A percentile compares a stretch with the other conserved stretches of the same genome.
Evolutionary conservation across 352 stramenopile genomes (phyloP).

Genomic region (Phytophthora crassamura): DNA sequence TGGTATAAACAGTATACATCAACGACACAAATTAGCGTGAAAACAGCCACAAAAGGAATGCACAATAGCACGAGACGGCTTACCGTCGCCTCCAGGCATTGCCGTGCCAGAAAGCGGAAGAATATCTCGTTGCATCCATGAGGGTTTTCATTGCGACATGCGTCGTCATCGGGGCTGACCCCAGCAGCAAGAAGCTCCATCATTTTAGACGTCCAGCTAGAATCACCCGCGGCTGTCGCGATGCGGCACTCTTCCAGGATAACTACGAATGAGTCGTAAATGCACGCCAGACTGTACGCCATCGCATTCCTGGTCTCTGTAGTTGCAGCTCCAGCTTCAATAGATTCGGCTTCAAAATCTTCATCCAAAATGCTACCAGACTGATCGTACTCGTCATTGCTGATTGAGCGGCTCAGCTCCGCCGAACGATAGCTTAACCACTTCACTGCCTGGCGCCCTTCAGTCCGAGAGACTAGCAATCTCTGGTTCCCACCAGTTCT

Average conservation of each 20-base stretch:
- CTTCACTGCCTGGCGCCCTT: conserved; percentile 60
- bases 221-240: conserved; percentile 25
- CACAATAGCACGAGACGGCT: not conserved
- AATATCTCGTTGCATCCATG: conserved; percentile 39
- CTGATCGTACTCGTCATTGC: conserved; percentile 38
- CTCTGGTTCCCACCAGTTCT: conserved; percentile 24
- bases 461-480: conserved; percentile 40
- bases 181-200: conserved; percentile 48
- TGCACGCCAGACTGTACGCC: conserved; percentile 37
- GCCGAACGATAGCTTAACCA: conserved; percentile 48
- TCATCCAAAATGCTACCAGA: conserved; percentile 24
- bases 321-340: conserved; percentile 8
- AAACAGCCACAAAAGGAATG: not conserved
- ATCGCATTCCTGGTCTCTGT: conserved; percentile 32
- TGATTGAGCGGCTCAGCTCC: conserved; percentile 36
- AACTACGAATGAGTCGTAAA: conserved; percentile 48
- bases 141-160: conserved; percentile 11
- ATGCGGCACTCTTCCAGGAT: conserved; percentile 48
- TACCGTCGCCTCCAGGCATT: conserved; percentile 61
- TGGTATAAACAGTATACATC: conserved; percentile 26
- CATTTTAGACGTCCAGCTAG: conserved; percentile 34
- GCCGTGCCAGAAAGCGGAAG: conserved; percentile 54
- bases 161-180: conserved; percentile 24
- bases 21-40: conserved; percentile 5
- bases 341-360: conserved; percentile 23